Evolutionary conservation across 2,329 filamentous ascomycete species (phyloP), one percentile per base, ranked within the genome.

Genomic region (Coniochaeta sp.): DNA sequence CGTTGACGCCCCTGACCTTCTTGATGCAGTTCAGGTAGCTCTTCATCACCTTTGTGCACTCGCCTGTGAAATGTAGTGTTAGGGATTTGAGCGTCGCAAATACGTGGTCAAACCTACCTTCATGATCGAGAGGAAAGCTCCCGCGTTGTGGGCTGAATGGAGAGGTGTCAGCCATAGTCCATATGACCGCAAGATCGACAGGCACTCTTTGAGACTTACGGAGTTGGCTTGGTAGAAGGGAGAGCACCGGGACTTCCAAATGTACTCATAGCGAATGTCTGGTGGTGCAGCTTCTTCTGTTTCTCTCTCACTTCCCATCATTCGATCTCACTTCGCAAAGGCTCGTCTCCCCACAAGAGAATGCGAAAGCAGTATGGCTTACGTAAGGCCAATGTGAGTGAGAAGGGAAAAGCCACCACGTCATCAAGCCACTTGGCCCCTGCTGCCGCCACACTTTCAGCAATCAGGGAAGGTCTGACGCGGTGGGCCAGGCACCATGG

Each of bases 121-220:
- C 92, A 69, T 97, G 93, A 74, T 98, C 93, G 60, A 98, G 85
- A n/a, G 93, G 93, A 71, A 98, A 98, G 68, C 91, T 96, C 60
- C 93, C 93, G 68, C 93, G 87, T 73, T 97, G 90, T 6, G 93
- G 93, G 61, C 91, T 95, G 40, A 12, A 54, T 2, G n/a, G n/a
- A n/a, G 33, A 36, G 11, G 3, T n/a, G 33, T 61, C 57, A 24
- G n/a, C 34, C 8, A 31, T n/a, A n/a, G n/a, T n/a, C 24, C 11
- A 14, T n/a, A 8, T 44, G 6, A 6, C 14, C 24, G 12, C 34
- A 19, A 8, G 31, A 33, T 33, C 19, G 9, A 38, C 9, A n/a
- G 19, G 14, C 2, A 43, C 19, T 43, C 17, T 24, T 17, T 31
- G 22, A 6, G 34, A 67, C 72, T 65, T 61, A 75, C 73, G 73